phyloP scores from a whole-genome alignment of 108 stramenopile genomes.

The Ochromonas danica region DNA sequence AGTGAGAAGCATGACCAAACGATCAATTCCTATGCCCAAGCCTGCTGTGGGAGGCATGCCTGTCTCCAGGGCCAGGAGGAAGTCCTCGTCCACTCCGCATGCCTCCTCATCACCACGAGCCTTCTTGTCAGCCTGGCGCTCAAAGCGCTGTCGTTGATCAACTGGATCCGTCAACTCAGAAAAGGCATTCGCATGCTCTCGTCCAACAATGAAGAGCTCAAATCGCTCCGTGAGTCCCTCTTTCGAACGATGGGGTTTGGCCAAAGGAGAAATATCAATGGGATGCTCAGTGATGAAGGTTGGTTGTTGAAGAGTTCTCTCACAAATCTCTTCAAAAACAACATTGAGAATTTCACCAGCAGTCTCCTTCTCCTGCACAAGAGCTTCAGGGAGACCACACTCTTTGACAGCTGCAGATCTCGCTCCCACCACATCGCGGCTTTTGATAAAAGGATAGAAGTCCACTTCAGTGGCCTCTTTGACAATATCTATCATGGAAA shows the following conservation, averaged over 20 bases:
- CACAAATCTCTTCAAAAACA: conserved; percentile 93
- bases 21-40: conserved; percentile 96
- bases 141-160: conserved; percentile 89
- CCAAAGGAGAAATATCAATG: conserved; percentile 90
- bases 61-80: conserved; percentile 85
- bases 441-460: conserved; percentile 64
- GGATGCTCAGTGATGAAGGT: conserved; percentile 98
- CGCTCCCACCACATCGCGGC: conserved; percentile 62
- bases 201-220: conserved; percentile 90
- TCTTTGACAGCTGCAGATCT: conserved; percentile 70
- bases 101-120: conserved; percentile 92
- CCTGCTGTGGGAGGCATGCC: conserved; percentile 99
- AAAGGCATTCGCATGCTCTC: conserved; percentile 95
- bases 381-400: conserved; percentile 56
- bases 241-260: conserved; percentile 89
- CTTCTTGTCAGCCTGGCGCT: conserved; percentile 87
- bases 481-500: conserved; percentile 94
- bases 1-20: conserved; percentile 91
- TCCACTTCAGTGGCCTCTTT: conserved; percentile 84
- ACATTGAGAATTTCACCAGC: conserved; percentile 86
- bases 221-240: conserved; percentile 89
- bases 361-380: conserved; percentile 31
- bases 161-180: conserved; percentile 96
- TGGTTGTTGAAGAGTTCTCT: conserved; percentile 89
- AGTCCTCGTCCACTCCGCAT: conserved; percentile 95